These are phyloP conservation scores for Zymoseptoria tritici DNA, from an alignment of 2,329 filamentous ascomycete species.

Conservation along the genomic window DNA sequence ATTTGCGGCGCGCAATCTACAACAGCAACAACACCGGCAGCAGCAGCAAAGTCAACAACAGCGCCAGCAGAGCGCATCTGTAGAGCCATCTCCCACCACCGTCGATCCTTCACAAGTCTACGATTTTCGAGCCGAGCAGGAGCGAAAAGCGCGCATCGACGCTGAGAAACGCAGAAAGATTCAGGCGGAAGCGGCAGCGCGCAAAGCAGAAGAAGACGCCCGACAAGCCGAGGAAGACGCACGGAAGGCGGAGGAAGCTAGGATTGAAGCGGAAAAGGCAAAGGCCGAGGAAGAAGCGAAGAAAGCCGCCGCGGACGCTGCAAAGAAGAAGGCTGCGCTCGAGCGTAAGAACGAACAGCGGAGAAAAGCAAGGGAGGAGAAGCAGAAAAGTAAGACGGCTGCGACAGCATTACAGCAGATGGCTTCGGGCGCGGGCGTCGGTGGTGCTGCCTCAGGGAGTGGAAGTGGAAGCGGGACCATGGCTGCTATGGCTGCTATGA, in stretches of 20 bases:
- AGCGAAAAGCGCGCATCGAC: slow-evolving; percentile 33
- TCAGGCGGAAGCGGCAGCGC: slow-evolving; percentile 26
- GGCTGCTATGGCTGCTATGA: slow-evolving; percentile 12
- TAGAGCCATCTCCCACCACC: slow-evolving; percentile 34
- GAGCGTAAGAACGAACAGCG: slow-evolving; percentile 24
- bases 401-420: slow-evolving; percentile 23
- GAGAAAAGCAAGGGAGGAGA: slow-evolving; percentile 25
- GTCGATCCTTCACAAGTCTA: slow-evolving; percentile 50
- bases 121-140: slow-evolving; percentile 45
- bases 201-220: slow-evolving; percentile 29
- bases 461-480: slow-evolving; percentile 5
- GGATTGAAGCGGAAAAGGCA: slow-evolving; percentile 18
- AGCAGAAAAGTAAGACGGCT: slow-evolving; percentile 23
- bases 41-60: slow-evolving; percentile 13
- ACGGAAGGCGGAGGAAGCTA: slow-evolving; percentile 22
- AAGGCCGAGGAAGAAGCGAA: slow-evolving; percentile 19
- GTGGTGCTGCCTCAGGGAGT: slow-evolving; percentile 5
- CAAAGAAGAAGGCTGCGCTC: slow-evolving; percentile 20
- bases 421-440: slow-evolving; percentile 11
- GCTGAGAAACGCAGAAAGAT: slow-evolving; percentile 25
- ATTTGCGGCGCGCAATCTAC: slow-evolving; percentile 13
- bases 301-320: slow-evolving; percentile 15
- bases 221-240: slow-evolving; percentile 22
- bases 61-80: slow-evolving; percentile 22
- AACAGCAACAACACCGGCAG: slow-evolving; percentile 5